Evolutionary conservation across 2,329 filamentous ascomycete genomes (phyloP), one percentile per base, ranked within the genome.

Genomic region (Venturia effusa): DNA sequence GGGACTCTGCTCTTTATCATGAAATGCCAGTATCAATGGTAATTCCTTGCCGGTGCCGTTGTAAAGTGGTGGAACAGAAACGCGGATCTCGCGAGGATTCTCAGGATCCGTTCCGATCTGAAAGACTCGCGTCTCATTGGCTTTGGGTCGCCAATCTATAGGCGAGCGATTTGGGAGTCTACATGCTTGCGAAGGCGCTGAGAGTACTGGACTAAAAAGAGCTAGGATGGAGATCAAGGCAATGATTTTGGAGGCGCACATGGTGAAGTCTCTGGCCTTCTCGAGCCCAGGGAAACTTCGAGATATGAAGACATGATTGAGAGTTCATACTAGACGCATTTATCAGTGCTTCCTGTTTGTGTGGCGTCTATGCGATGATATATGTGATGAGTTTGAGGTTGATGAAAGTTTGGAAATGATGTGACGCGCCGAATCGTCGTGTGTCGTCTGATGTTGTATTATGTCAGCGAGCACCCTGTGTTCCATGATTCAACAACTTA

Each of bases 81-180:
- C 61, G 24, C 51, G 61, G 10, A 63, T 59, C 30, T 57, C 61
- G 32, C 61, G 45, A n/a, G 34, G 39, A n/a, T 59, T 63, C 27
- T 62, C 41, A 15, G 41, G 61, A 34, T 62, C 61, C n/a, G 37
- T 40, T 40, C 61, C 61, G 1, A 63, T 48, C n/a, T 39, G 51
- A 37, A 63, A 63, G 61, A 63, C 19, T 24, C 51, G 13, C 7
- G 34, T 59, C 34, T 63, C 61, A 40, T 59, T 59, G 27, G 61
- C 45, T 59, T 63, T 63, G 6, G 51, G 45, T 32, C 45, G 27
- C 61, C 61, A 63, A n/a, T 63, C 61, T 55, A 63, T 59, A 24
- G 61, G 45, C 32, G 45, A 57, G 15, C 34, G 32, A 19, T 59
- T 39, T 4, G 45, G 39, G 5, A 39, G 5, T 17, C n/a, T 37